These are phyloP conservation scores for Mucor velutinosus DNA, from an alignment of 371 early-diverging fungal genomes.

Conservation along the genomic window DNA sequence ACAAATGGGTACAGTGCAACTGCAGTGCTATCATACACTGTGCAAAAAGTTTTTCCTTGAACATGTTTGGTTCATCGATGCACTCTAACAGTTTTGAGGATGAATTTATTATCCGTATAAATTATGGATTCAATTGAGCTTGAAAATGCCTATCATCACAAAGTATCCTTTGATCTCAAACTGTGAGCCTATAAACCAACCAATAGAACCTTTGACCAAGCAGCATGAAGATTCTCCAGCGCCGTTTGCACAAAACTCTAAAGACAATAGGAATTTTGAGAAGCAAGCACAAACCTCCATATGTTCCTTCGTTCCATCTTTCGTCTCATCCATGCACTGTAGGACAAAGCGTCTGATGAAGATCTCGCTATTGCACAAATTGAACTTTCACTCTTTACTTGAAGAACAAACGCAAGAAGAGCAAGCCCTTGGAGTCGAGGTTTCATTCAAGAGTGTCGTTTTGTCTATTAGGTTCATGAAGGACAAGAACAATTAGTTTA, in stretches of 20 bases:
- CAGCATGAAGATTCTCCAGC: not conserved
- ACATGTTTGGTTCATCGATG: not conserved
- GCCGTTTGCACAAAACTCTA: not conserved
- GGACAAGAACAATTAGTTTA: not conserved
- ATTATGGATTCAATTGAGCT: not conserved
- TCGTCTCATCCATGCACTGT: not conserved
- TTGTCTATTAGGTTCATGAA: not conserved
- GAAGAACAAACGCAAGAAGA: not conserved
- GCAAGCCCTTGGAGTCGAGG: not conserved
- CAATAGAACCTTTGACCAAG: not conserved
- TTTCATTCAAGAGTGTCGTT: not conserved
- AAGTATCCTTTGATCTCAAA: not conserved
- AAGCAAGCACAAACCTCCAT: not conserved
- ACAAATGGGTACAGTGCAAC: not conserved
- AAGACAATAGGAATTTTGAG: not conserved
- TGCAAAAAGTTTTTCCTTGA: not conserved
- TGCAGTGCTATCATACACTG: not conserved
- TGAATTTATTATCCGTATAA: not conserved
- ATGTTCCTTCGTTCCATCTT: not conserved
- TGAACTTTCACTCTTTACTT: not conserved
- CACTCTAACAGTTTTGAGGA: not conserved
- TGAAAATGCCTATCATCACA: not conserved
- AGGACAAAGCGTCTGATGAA: not conserved
- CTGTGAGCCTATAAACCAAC: not conserved
- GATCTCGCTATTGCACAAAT: not conserved